A percentile compares a stretch with the other conserved stretches of the same genome.
Conservation (phyloP, 139 green algal genomes). For the Volvox reticuliferus region DNA sequence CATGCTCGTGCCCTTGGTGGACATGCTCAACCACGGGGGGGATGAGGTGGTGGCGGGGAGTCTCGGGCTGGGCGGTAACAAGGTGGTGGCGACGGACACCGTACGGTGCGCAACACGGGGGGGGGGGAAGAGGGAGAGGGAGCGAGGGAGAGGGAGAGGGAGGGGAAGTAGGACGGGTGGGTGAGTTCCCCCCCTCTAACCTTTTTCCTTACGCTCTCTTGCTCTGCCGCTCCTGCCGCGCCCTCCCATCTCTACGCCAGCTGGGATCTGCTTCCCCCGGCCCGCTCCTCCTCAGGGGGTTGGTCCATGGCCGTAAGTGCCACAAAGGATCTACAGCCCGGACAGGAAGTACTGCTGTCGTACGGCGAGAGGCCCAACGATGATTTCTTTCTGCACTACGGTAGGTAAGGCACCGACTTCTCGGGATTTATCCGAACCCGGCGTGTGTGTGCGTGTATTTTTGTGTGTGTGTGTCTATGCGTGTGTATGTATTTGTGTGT, state of each 20-base stretch:
- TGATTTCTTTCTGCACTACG: conserved; percentile 80
- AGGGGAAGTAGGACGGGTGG: background rate
- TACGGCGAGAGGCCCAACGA: conserved; percentile 90
- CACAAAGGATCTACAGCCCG: conserved; percentile 55
- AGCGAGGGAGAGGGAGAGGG: background rate
- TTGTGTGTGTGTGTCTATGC: background rate
- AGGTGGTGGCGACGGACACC: conserved; percentile 29
- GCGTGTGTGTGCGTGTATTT: no score
- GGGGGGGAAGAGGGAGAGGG: background rate
- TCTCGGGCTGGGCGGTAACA: background rate
- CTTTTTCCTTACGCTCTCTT: background rate
- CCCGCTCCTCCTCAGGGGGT: conserved; percentile 30
- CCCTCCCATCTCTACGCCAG: conserved; percentile 44
- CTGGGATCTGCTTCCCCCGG: conserved; percentile 69
- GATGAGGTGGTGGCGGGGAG: conserved; percentile 58
- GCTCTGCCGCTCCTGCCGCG: background rate
- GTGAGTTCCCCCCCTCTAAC: no score
- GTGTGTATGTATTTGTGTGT: background rate
- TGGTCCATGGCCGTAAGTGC: conserved; percentile 76
- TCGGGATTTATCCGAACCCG: no score
- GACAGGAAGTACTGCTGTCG: conserved; percentile 67
- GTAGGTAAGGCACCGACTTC: background rate
- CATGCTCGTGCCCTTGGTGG: conserved; percentile 78
- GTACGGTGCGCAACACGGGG: conserved; percentile 29
- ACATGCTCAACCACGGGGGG: conserved; percentile 90